Evolutionary conservation across 768 basidiomycete species (phyloP).

Genomic region (Calocera viscosa): DNA sequence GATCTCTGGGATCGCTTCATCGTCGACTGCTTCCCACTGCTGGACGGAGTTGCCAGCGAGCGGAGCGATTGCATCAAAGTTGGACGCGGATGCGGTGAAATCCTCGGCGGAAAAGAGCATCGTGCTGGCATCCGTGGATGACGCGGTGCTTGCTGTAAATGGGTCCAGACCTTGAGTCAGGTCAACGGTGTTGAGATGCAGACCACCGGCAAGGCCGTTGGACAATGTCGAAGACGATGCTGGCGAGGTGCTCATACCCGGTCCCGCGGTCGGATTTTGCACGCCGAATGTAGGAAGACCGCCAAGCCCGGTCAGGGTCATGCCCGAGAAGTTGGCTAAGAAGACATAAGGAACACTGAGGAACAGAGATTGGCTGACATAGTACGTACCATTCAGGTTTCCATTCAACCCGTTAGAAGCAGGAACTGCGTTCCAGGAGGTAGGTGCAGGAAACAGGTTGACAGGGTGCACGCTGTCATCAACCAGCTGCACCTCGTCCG

Average conservation of each 20-base stretch:
- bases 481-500: not conserved
- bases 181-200: constrained; percentile 1
- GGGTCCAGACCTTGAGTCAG: not conserved
- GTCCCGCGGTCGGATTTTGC: not conserved
- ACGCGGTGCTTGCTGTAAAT: not conserved
- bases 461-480: not conserved
- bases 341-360: not conserved
- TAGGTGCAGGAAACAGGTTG: not conserved
- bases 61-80: not conserved
- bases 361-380: not conserved
- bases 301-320: not conserved
- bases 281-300: not conserved
- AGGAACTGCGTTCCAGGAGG: not conserved
- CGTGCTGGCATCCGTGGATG: not conserved
- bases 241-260: not conserved
- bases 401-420: not conserved
- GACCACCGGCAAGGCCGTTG: not conserved
- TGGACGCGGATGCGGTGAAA: not conserved
- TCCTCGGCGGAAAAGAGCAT: constrained; percentile 4
- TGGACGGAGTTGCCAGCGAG: not conserved
- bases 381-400: not conserved
- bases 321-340: not conserved
- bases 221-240: not conserved
- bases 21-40: not conserved
- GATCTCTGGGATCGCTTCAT: not conserved